Evolutionary conservation across 2,329 filamentous ascomycete genomes (phyloP).

Genomic region (Clonostachys rhizophaga): DNA sequence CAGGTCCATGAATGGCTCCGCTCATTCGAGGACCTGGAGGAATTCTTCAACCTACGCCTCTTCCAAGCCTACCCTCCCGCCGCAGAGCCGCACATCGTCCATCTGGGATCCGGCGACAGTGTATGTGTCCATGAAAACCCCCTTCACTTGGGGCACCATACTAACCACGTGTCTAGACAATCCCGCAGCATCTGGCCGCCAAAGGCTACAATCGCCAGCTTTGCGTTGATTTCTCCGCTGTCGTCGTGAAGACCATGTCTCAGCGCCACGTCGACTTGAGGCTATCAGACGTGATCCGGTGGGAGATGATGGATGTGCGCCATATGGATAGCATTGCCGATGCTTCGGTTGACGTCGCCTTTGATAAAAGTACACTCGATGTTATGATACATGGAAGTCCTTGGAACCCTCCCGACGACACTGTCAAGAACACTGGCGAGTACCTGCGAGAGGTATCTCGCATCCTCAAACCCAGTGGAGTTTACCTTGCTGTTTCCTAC

Average conservation of each 20-base stretch:
- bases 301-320: conserved; percentile 46
- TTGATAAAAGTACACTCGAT: conserved; percentile 53
- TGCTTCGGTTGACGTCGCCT: conserved; percentile 45
- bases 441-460: conserved; percentile 47
- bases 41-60: conserved; percentile 38
- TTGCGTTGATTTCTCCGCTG: conserved; percentile 51
- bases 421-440: conserved; percentile 36
- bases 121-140: conserved; percentile 24
- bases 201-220: conserved; percentile 46
- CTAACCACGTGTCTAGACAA: conserved; percentile 26
- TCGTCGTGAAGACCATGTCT: conserved; percentile 48
- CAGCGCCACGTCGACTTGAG: conserved; percentile 25
- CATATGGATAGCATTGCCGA: conserved; percentile 34
- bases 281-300: conserved; percentile 31
- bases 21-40: conserved; percentile 37
- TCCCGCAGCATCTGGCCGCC: conserved; percentile 41
- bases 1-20: conserved; percentile 47
- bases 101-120: conserved; percentile 54
- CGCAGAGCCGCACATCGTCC: conserved; percentile 38
- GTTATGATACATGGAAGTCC: conserved; percentile 50
- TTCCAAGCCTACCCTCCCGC: conserved; percentile 20
- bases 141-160: neutral
- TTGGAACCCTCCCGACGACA: conserved; percentile 45
- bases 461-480: conserved; percentile 38
- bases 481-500: conserved; percentile 49